Percentiles rank a stretch among this genome's conserved stretches.
Evolutionary conservation across 192 early-diverging fungal species (phyloP).

Genomic region (Coemansia sp.): DNA sequence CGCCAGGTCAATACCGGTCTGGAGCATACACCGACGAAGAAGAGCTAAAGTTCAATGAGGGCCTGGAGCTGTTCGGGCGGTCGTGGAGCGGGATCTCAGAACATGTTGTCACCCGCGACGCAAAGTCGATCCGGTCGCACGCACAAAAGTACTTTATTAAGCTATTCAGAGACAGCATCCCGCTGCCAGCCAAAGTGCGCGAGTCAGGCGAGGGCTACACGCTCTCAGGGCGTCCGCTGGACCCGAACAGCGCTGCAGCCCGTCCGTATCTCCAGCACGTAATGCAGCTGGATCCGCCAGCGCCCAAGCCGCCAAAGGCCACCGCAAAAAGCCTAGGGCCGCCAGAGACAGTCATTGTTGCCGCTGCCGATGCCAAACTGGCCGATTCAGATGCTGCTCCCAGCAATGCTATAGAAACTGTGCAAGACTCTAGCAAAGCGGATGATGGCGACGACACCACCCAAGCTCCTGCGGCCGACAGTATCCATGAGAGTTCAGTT

Average conservation of each 20-base stretch:
- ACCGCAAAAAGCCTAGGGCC: background rate
- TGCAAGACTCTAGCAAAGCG: no score
- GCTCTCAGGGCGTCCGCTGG: conserved; percentile 78
- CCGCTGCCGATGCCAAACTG: no score
- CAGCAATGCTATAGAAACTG: no score
- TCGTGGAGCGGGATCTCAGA: conserved; percentile 76
- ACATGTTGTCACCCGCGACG: conserved; percentile 74
- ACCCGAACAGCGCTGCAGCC: conserved; percentile 84
- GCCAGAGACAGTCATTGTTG: background rate
- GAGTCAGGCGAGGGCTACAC: conserved; percentile 76
- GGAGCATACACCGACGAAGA: conserved; percentile 80
- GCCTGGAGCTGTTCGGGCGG: conserved; percentile 75
- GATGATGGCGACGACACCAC: no score
- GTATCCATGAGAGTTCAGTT: no score
- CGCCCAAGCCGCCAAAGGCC: conserved; percentile 8
- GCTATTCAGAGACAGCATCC: conserved; percentile 75
- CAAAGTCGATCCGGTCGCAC: conserved; percentile 83
- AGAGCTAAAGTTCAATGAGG: conserved; percentile 69
- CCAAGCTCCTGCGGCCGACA: no score
- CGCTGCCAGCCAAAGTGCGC: conserved; percentile 76
- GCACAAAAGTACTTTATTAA: conserved; percentile 94
- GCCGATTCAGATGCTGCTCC: no score
- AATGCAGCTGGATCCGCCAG: conserved; percentile 48
- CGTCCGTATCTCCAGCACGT: conserved; percentile 68
- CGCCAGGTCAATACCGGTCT: conserved; percentile 52